A percentile compares a stretch with the other conserved stretches of the same genome.
These are phyloP conservation scores for Acacia acuminata DNA, from an alignment of 306 rosid species.

Conservation along the genomic window DNA sequence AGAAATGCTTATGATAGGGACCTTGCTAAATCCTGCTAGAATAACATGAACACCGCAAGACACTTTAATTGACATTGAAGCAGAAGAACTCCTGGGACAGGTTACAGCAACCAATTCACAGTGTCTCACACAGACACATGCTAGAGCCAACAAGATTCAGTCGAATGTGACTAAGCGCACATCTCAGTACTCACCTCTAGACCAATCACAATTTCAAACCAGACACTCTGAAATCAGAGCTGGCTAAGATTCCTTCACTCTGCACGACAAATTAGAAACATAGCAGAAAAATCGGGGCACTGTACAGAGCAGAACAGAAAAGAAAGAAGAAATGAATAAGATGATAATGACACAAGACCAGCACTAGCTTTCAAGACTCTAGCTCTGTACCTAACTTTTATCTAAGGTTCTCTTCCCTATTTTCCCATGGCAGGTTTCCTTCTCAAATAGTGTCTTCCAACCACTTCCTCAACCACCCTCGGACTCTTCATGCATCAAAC, in stretches of 20 bases:
- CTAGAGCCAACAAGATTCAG: neutral
- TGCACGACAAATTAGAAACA: neutral
- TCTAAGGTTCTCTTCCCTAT: neutral
- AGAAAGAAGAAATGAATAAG: neutral
- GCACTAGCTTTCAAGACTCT: neutral
- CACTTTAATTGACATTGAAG: neutral
- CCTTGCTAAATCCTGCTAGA: neutral
- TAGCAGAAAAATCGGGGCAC: neutral
- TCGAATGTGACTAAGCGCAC: neutral
- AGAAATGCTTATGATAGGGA: neutral
- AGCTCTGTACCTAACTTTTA: neutral
- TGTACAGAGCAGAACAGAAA: neutral
- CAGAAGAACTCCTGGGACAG: neutral
- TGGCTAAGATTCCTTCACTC: neutral
- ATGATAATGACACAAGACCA: neutral
- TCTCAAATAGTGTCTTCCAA: neutral
- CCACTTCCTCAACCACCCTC: neutral
- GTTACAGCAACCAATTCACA: neutral
- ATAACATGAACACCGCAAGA: neutral
- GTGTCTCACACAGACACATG: neutral
- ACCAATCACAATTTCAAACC: neutral
- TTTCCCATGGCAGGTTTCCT: neutral
- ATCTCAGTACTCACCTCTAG: neutral
- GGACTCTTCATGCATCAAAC: neutral
- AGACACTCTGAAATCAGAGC: neutral